Evolutionary conservation across 306 rosid species (phyloP).

Genomic region (Prunus davidiana): DNA sequence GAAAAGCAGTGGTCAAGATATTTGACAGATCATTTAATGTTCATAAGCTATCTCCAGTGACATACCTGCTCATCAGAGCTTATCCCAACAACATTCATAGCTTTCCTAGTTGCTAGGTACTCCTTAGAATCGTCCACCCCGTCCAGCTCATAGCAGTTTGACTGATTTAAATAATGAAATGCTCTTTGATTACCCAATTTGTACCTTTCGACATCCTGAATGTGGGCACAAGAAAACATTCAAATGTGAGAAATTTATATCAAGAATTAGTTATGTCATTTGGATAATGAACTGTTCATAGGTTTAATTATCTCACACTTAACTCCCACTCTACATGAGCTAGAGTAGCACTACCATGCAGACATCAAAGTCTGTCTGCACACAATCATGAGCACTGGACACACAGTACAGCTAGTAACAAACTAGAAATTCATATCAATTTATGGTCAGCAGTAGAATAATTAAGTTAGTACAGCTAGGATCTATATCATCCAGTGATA

Average conservation of each 20-base stretch:
- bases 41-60: conserved; percentile 20
- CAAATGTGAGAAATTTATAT: conserved; percentile 12
- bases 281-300: conserved; percentile 2
- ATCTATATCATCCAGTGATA: not conserved
- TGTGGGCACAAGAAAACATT: conserved; percentile 9
- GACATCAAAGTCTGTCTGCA: not conserved
- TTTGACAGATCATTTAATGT: not conserved
- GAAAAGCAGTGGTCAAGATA: not conserved
- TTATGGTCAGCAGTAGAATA: not conserved
- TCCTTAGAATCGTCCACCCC: conserved; percentile 83
- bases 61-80: conserved; percentile 72
- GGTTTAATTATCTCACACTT: not conserved
- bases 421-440: not conserved
- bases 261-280: not conserved
- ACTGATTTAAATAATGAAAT: conserved; percentile 86
- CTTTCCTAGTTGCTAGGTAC: conserved; percentile 76
- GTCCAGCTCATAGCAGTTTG: conserved; percentile 63
- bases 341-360: not conserved
- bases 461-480: not conserved
- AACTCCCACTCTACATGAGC: conserved; percentile 3
- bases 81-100: conserved; percentile 95
- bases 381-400: not conserved
- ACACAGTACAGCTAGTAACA: not conserved
- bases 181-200: conserved; percentile 74
- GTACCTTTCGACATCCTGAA: conserved; percentile 63